Percentiles rank a stretch among this genome's conserved stretches.
Conservation (phyloP, 2,329 filamentous ascomycete species). For the Phaeosphaeriaceae sp. region DNA sequence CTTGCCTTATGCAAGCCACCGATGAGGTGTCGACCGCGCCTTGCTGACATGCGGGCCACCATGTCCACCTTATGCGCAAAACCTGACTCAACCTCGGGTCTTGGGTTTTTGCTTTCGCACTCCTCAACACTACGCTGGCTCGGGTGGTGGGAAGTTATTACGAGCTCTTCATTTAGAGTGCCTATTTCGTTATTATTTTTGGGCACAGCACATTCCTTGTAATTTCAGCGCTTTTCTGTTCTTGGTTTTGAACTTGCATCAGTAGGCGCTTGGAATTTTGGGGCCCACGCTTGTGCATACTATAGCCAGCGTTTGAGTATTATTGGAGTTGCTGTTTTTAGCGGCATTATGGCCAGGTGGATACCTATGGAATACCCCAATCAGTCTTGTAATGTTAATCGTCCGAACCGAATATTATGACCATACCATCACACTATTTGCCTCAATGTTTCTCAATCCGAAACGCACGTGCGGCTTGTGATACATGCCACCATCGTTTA, state of each 20-base stretch:
- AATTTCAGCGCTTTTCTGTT: conserved; percentile 42
- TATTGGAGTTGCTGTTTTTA: conserved; percentile 29
- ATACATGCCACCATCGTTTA: not conserved
- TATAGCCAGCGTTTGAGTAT: conserved; percentile 21
- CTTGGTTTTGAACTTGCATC: conserved; percentile 40
- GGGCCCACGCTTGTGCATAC: conserved; percentile 16
- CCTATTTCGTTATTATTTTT: conserved; percentile 30
- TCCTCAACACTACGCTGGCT: conserved; percentile 44
- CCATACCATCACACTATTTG: not conserved
- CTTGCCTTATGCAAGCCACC: conserved; percentile 22
- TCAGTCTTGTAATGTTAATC: conserved; percentile 26
- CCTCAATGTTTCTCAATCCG: conserved; percentile 7
- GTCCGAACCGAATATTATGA: conserved; percentile 22
- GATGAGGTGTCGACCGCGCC: conserved; percentile 12
- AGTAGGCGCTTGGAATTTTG: conserved; percentile 38
- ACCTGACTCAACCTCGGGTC: conserved; percentile 35
- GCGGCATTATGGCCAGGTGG: conserved; percentile 27
- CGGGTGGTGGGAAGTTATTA: conserved; percentile 44
- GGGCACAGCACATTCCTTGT: conserved; percentile 36
- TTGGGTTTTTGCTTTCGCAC: conserved; percentile 27
- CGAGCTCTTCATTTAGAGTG: conserved; percentile 31
- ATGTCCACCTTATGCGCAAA: conserved; percentile 16
- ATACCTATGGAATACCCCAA: conserved; percentile 27
- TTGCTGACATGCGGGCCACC: conserved; percentile 25
- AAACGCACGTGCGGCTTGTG: conserved; percentile 7